Base-by-base conservation (phyloP, 1,284 basidiomycete species). In the Cutaneotrichosporon curvatum region DNA sequence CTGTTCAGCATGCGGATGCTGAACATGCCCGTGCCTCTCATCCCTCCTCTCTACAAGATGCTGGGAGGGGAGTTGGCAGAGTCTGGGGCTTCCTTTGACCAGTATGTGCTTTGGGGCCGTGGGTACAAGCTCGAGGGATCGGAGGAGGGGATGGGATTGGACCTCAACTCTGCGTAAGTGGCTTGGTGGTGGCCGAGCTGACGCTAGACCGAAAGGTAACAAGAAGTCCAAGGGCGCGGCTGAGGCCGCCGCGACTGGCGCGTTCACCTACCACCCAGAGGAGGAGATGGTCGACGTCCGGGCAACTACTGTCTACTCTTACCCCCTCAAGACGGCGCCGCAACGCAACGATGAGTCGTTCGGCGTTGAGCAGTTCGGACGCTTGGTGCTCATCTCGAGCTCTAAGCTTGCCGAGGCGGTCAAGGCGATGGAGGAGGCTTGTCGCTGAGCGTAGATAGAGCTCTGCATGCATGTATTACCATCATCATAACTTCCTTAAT, bases 11-110 rank as follows among this genome's bases (percentile, higher is more conserved):
- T 94, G 63, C 78, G 91, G 2, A 75, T 95, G 47, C 78, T 92
- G 60, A 96, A 95, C 67, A 89, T 96, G 80, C 91, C 91, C 0
- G 82, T 88, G 4, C 86, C 94, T 58, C 80, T 90, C 34, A 78
- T 91, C 16, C 84, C 88, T 11, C 89, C 87, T 2, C 84, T 92
- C 81, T 94, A 91, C 70, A 77, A 78, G 44, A 88, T 94, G 84
- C 76, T 95, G 19, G 72, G 76, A 0, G 81, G 84, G 38, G 90
- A 96, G 65, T 74, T 92, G n/a, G 73, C 80, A 41, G 79, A 75
- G 71, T 84, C 84, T 2, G 68, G 31, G 15, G 45, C 61, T 12
- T 31, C 48, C 11, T 67, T 68, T 44, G 62, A 58, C 4, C 67
- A 73, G 52, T 70, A 57, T 48, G 20, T 72, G 8, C 43, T 72